Percentiles rank a stretch among this genome's conserved stretches.
These are phyloP conservation scores for Vigna hirtella DNA, from an alignment of 306 rosid genomes.

Conservation along the genomic window DNA sequence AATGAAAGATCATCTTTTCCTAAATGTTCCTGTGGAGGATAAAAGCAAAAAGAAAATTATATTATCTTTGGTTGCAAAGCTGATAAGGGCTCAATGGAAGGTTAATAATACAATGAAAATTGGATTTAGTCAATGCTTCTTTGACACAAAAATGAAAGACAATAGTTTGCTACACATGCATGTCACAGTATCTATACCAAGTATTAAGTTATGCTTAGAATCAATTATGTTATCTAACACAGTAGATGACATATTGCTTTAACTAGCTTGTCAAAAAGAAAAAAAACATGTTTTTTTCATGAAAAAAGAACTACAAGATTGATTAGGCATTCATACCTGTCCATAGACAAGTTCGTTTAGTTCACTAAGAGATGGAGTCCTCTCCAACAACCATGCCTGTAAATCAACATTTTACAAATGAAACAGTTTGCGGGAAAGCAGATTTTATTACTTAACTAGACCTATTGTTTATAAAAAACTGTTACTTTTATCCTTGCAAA, in stretches of 20 bases:
- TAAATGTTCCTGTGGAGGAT: conserved; percentile 80
- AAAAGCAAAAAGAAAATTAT: not conserved
- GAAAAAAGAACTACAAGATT: conserved; percentile 29
- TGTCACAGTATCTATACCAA: conserved; percentile 5
- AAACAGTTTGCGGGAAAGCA: conserved; percentile 36
- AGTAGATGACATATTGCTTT: conserved; percentile 12
- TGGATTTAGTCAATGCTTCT: conserved; percentile 7
- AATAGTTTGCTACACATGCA: not conserved
- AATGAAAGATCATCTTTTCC: conserved; percentile 89
- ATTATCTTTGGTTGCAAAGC: conserved; percentile 40
- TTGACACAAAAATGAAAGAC: conserved; percentile 21
- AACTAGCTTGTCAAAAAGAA: conserved; percentile 36
- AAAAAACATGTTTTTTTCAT: not conserved
- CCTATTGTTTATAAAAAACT: conserved; percentile 19
- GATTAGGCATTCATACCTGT: conserved; percentile 76
- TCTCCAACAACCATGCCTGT: conserved; percentile 90
- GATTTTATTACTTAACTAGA: conserved; percentile 18
- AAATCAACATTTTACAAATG: conserved; percentile 51
- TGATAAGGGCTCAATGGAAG: conserved; percentile 28
- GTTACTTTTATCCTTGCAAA: conserved; percentile 29
- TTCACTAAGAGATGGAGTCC: conserved; percentile 92
- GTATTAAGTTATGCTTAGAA: conserved; percentile 18
- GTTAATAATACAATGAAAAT: conserved; percentile 24
- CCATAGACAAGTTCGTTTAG: conserved; percentile 91
- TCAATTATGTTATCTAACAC: conserved; percentile 20